Evolutionary conservation across 495 filamentous ascomycete genomes (phyloP).

Genomic region (Aspergillus heteromorphus): DNA sequence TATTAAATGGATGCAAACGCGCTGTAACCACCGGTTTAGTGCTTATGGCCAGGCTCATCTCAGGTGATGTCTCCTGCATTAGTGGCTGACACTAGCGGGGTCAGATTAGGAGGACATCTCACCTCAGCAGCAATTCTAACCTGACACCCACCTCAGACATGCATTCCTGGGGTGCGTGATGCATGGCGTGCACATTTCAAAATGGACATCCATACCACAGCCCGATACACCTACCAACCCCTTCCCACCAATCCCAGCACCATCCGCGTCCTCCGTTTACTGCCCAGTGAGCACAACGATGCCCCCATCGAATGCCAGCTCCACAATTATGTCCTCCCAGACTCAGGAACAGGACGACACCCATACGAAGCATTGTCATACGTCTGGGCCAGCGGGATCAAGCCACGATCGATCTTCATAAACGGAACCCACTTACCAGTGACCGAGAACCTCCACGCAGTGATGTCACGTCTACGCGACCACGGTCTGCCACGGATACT

Average conservation of each 20-base stretch:
- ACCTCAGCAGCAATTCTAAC: too few relatives aligned
- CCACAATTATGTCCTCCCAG: background rate
- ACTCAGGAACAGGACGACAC: slow-evolving; percentile 1
- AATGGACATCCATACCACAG: background rate
- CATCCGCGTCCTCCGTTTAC: slow-evolving; percentile 1
- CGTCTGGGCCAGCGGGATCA: slow-evolving; percentile 11
- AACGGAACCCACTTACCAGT: slow-evolving; percentile 7
- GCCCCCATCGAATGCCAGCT: slow-evolving; percentile 1
- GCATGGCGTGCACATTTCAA: background rate
- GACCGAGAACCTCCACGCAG: slow-evolving; percentile 15
- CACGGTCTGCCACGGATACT: slow-evolving; percentile 11
- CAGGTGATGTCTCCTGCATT: too few relatives aligned
- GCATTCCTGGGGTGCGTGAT: background rate
- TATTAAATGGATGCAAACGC: too few relatives aligned
- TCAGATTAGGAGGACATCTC: too few relatives aligned
- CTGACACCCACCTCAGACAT: too few relatives aligned
- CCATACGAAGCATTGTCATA: slow-evolving; percentile 10
- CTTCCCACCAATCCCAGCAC: background rate
- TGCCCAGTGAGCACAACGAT: background rate
- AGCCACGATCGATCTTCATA: slow-evolving; percentile 12
- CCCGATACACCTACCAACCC: background rate
- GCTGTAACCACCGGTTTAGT: too few relatives aligned
- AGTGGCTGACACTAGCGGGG: too few relatives aligned
- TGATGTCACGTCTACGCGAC: slow-evolving; percentile 16
- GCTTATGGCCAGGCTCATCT: too few relatives aligned